Evolutionary conservation across 2,329 filamentous ascomycete species (phyloP).

Genomic region (Arthrobotrys sinensis): DNA sequence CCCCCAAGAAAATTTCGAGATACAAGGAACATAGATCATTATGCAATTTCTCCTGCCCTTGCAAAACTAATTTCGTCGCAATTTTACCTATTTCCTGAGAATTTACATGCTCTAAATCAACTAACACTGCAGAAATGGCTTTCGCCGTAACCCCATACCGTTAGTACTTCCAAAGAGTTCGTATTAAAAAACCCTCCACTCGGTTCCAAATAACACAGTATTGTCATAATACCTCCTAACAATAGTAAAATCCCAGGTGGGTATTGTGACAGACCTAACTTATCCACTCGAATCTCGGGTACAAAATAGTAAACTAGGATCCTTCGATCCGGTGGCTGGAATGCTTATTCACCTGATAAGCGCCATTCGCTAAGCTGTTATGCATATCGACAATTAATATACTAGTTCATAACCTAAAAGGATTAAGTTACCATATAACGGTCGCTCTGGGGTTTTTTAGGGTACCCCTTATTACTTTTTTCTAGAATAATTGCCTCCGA

Average conservation of each 20-base stretch:
- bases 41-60: too few relatives aligned
- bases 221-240: too few relatives aligned
- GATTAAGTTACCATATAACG: slow-evolving; percentile 1
- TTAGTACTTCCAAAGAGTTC: too few relatives aligned
- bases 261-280: too few relatives aligned
- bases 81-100: too few relatives aligned
- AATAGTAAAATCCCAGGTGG: not conserved
- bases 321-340: slow-evolving; percentile 1
- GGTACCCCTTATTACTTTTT: not conserved
- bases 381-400: not conserved
- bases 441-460: not conserved
- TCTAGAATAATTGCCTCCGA: not conserved
- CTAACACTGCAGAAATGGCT: too few relatives aligned
- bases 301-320: not conserved
- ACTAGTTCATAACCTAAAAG: not conserved
- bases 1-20: too few relatives aligned
- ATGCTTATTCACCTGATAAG: slow-evolving; percentile 14
- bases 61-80: too few relatives aligned
- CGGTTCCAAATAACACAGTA: not conserved
- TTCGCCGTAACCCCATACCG: too few relatives aligned
- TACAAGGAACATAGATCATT: too few relatives aligned
- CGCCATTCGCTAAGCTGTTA: not conserved
- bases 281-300: not conserved
- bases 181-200: too few relatives aligned
- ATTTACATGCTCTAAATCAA: too few relatives aligned